phyloP scores from a whole-genome alignment of 768 basidiomycete genomes.

The Bullera alba region DNA sequence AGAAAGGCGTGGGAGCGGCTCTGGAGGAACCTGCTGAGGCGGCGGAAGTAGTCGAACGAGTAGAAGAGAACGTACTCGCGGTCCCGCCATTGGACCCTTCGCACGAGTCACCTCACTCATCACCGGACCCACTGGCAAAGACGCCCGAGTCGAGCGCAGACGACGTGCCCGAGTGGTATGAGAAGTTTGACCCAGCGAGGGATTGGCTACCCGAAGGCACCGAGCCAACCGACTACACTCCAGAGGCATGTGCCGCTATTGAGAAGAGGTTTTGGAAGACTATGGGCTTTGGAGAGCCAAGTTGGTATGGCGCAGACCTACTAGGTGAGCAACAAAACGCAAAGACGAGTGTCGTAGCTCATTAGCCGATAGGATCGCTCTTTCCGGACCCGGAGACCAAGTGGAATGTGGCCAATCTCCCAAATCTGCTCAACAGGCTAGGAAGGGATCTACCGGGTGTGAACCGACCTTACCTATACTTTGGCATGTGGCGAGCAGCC shows the following conservation, averaged over 20 bases:
- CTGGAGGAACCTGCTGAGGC: too few relatives aligned
- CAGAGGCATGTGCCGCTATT: constrained; percentile 76
- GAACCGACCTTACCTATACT: constrained; percentile 94
- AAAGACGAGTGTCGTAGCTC: constrained; percentile 44
- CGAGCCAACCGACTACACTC: constrained; percentile 67
- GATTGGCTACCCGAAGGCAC: constrained; percentile 76
- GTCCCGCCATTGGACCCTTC: constrained; percentile 29
- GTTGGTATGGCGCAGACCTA: constrained; percentile 97
- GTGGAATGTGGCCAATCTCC: constrained; percentile 93
- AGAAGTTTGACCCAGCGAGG: constrained; percentile 61
- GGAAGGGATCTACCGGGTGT: constrained; percentile 79
- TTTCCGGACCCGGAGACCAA: constrained; percentile 65
- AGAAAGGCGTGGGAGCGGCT: not conserved
- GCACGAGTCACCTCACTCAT: constrained; percentile 25
- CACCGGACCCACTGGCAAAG: constrained; percentile 26
- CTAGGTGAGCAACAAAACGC: constrained; percentile 56
- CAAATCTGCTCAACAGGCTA: constrained; percentile 72
- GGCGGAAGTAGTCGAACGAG: not conserved
- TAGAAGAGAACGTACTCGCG: too few relatives aligned
- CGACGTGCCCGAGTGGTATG: constrained; percentile 52
- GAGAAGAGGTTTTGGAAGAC: constrained; percentile 91
- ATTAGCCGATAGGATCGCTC: constrained; percentile 40
- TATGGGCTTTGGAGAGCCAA: constrained; percentile 75
- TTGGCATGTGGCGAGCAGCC: constrained; percentile 98
- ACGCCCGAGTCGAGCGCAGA: constrained; percentile 17